These are phyloP conservation scores for Xylariaceae sp. DNA, from an alignment of 2,329 filamentous ascomycete species.

Conservation along the genomic window DNA sequence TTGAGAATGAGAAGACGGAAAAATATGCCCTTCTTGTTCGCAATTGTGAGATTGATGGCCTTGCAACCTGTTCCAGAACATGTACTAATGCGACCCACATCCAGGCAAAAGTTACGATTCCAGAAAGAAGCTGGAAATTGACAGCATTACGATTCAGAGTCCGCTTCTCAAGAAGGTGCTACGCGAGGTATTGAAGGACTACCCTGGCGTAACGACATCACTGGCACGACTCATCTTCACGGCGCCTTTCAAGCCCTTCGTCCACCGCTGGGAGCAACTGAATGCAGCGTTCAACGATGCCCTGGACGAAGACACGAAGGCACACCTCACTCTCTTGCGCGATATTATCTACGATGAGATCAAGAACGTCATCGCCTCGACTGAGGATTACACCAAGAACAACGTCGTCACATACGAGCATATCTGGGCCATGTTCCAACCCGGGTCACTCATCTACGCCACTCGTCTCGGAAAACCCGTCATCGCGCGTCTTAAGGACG, in stretches of 20 bases:
- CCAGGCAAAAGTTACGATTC: conserved; percentile 37
- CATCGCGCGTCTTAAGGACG: conserved; percentile 1
- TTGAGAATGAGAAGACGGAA: conserved; percentile 47
- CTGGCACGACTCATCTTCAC: conserved; percentile 48
- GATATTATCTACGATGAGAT: conserved; percentile 35
- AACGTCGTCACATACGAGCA: conserved; percentile 8
- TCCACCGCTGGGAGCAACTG: conserved; percentile 49
- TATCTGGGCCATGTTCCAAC: conserved; percentile 14
- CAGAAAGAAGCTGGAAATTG: conserved; percentile 41
- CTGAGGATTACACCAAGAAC: conserved; percentile 28
- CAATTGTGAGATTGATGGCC: conserved; percentile 35
- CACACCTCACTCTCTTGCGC: conserved; percentile 35
- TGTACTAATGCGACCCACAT: neutral
- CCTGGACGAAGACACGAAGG: conserved; percentile 31
- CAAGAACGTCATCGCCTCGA: conserved; percentile 32
- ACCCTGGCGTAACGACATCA: conserved; percentile 46
- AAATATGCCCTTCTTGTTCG: conserved; percentile 48
- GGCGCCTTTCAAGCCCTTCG: conserved; percentile 47
- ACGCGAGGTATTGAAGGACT: conserved; percentile 40
- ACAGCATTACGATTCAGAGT: conserved; percentile 43
- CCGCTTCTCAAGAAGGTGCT: conserved; percentile 47
- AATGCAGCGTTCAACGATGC: conserved; percentile 24
- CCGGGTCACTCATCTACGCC: conserved; percentile 5
- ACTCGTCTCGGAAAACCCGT: neutral
- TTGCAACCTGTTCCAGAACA: neutral